Evolutionary conservation across 306 rosid genomes (phyloP).

Genomic region (Castanospermum australe): DNA sequence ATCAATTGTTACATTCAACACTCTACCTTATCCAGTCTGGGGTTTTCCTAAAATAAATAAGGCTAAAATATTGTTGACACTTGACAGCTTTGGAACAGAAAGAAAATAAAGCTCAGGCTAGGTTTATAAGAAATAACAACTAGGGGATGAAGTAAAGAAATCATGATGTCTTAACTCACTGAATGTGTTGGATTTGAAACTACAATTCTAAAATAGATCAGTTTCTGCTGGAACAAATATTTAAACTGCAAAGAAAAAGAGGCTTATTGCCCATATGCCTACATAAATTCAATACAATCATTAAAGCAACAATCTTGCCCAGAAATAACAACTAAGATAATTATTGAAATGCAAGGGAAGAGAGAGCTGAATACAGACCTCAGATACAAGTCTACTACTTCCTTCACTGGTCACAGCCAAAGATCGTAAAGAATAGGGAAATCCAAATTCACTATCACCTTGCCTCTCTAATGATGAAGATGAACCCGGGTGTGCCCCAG

Average conservation of each 20-base stretch:
- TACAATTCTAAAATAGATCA: neutral
- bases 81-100: neutral
- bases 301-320: neutral
- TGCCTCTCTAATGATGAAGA: conserved; percentile 77
- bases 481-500: conserved; percentile 64
- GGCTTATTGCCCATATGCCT: neutral
- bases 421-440: conserved; percentile 73
- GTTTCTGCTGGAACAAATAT: neutral
- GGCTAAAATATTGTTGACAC: neutral
- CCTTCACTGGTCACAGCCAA: conserved; percentile 75
- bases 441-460: conserved; percentile 62
- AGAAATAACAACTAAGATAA: neutral
- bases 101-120: neutral
- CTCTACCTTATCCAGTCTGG: neutral
- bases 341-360: conserved; percentile 21
- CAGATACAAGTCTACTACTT: conserved; percentile 82
- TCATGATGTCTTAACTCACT: neutral
- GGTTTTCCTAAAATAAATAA: neutral
- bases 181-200: neutral
- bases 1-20: neutral
- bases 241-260: neutral
- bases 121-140: neutral
- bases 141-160: neutral
- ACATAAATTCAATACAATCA: neutral
- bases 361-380: conserved; percentile 57